Base-by-base conservation (phyloP, 1,139 yeast species). In the Debaryomyces singareniensis region DNA sequence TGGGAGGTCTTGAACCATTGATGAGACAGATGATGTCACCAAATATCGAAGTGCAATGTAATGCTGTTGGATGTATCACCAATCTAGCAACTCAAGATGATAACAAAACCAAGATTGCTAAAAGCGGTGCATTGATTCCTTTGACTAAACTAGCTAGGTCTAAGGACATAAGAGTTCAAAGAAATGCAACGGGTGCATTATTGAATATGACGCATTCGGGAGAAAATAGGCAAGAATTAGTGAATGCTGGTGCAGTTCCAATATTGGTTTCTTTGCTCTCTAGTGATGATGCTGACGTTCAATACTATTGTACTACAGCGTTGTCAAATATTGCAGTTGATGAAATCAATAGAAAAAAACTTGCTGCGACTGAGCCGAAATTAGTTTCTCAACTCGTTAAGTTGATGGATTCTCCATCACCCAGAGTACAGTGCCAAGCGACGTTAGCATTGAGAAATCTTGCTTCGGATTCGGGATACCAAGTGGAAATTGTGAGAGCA, bases 71-170 rank as follows among this genome's bases (percentile, higher is more conserved):
- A 6, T 93, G 98, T 55, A 89, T 91, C 53, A 91, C 99, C 23
- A 91, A 91, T 54, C 73, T 91, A 56, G 98, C 98, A 10, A 91
- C 98, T n/a, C 96, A 86, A 58, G 98, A 91, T 58, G 96, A 87
- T 49, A 93, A 91, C 61, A 91, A 91, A 58, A 78, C 93, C 30
- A 87, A 86, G 54, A 91, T 91, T 47, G 98, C 99, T 15, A 81
- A 89, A 33, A 80, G 94, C 24, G 99, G 98, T n/a, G 98, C 98
- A 1, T 68, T 91, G 34, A 78, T 85, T 26, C 98, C 98, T 5
- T 71, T 91, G 48, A 89, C 97, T 1, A 86, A 86, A 55, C 71
- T 91, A 41, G 98, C 98, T 12, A 86, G 83, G 55, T 84, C 95
- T 5, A 83, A 83, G 54, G 98, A 91, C 58, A 78, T 87, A 46